Base-by-base conservation (phyloP, 306 rosid species). In the Pterocarpus santalinus region DNA sequence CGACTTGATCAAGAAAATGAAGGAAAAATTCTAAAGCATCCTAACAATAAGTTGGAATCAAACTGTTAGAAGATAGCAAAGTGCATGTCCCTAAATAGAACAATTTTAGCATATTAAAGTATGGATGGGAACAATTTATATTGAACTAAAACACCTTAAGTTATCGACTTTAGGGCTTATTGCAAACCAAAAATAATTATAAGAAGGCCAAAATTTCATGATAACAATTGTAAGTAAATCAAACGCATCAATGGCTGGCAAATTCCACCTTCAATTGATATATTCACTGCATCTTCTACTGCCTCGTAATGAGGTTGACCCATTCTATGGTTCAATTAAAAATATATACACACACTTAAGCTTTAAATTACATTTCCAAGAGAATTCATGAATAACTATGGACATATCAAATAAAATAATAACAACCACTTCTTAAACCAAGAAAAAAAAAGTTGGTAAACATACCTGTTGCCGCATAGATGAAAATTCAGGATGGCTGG, bases 21-120 rank as follows among this genome's bases (percentile, higher is more conserved):
- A 95, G 89, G 92, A 95, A 93, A 85, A 95, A 95, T 79, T 95
- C 99, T 94, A 95, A 88, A 67, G 99, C 98, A 88, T 95, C 99
- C 99, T 95, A 66, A 78, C 57, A 80, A 57, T 38, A 82, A 60
- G 77, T 67, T 47, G 66, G 66, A 79, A 79, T 43, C 35, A 77
- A 69, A 74, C 53, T 55, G 55, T 82, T 10, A 79, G 57, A 73
- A 73, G 53, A 72, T 61, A 72, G 74, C 17, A 75, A 32, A 64
- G 53, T 30, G 79, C 30, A 62, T 35, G 72, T 39, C 81, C 44
- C n/a, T 34, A 71, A 52, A 78, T 33, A 55, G 57, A 78, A 56
- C 63, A 35, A 11, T 0, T 47, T 11, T 78, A 57, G 5, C 10
- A 82, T 70, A 51, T 57, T 52, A 32, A 22, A 75, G 46, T 22